phyloP scores from a whole-genome alignment of 305 asterid species.

The Fraxinus latifolia region DNA sequence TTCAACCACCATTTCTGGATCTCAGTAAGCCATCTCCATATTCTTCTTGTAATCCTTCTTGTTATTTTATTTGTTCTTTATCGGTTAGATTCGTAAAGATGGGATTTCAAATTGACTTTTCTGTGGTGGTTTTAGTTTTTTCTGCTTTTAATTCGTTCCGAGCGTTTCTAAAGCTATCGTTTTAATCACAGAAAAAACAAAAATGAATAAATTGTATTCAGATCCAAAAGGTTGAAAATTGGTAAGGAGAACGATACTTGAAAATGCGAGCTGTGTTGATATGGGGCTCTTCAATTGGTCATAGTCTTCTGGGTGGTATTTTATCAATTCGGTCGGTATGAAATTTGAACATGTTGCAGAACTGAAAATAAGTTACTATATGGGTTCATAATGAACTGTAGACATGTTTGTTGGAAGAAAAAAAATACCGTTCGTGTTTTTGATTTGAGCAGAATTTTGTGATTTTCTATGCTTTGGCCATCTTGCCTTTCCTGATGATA shows the following conservation, averaged over 20 bases:
- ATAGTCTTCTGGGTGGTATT: background rate
- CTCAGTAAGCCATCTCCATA: constrained; percentile 42
- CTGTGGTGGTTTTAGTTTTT: constrained; percentile 5
- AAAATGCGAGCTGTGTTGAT: background rate
- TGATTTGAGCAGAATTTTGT: background rate
- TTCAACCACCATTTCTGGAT: constrained; percentile 51
- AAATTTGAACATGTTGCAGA: background rate
- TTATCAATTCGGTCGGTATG: background rate
- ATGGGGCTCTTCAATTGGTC: background rate
- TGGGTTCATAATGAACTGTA: constrained; percentile 1
- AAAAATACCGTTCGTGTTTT: background rate
- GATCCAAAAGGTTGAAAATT: constrained; percentile 23
- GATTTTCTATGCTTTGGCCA: background rate
- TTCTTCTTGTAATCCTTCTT: background rate
- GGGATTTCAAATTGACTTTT: background rate
- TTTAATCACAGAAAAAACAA: background rate
- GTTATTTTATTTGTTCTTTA: background rate
- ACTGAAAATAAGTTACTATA: background rate
- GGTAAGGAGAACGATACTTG: background rate
- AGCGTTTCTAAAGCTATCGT: background rate
- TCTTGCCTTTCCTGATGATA: background rate
- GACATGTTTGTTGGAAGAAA: background rate
- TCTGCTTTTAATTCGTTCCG: background rate
- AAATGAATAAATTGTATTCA: background rate
- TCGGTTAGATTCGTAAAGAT: background rate